These are phyloP conservation scores for Hymenoscyphus repandus DNA, from an alignment of 2,329 filamentous ascomycete genomes.

Conservation along the genomic window DNA sequence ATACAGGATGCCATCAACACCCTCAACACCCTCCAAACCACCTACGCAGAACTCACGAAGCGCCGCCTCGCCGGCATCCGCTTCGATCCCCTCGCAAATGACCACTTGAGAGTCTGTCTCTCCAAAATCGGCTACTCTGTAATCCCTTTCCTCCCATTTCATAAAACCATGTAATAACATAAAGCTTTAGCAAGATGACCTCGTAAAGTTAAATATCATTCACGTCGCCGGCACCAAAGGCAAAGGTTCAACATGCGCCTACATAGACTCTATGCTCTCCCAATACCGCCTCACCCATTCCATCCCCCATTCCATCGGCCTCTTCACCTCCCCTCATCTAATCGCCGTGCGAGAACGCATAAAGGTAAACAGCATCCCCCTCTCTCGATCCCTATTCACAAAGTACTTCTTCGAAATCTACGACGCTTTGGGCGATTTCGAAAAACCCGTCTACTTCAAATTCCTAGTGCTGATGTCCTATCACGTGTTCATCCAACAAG, in stretches of 20 bases:
- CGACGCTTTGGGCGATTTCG: slow-evolving; percentile 38
- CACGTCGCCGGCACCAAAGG: slow-evolving; percentile 74
- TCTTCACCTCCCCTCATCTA: slow-evolving; percentile 66
- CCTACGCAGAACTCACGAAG: slow-evolving; percentile 73
- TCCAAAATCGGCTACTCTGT: slow-evolving; percentile 70
- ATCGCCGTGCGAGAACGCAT: slow-evolving; percentile 64
- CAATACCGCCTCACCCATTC: slow-evolving; percentile 38
- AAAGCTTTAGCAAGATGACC: slow-evolving; percentile 20
- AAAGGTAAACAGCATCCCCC: slow-evolving; percentile 52
- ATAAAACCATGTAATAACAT: neutral
- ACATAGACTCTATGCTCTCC: slow-evolving; percentile 56
- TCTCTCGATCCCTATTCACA: slow-evolving; percentile 54
- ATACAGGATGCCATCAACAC: slow-evolving; percentile 79
- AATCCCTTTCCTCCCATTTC: slow-evolving; percentile 11
- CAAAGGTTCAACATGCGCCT: slow-evolving; percentile 69
- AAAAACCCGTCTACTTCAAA: slow-evolving; percentile 53
- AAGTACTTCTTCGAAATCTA: slow-evolving; percentile 65
- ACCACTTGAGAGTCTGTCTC: slow-evolving; percentile 77
- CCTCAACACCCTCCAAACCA: slow-evolving; percentile 87
- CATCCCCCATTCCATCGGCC: slow-evolving; percentile 40
- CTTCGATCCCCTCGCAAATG: slow-evolving; percentile 65
- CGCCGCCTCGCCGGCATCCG: slow-evolving; percentile 68
- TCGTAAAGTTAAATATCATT: slow-evolving; percentile 59
- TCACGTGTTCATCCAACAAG: slow-evolving; percentile 60
- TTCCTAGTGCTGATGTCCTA: slow-evolving; percentile 62